phyloP scores from a whole-genome alignment of 148 eudicot species.

The Spergularia marina region DNA sequence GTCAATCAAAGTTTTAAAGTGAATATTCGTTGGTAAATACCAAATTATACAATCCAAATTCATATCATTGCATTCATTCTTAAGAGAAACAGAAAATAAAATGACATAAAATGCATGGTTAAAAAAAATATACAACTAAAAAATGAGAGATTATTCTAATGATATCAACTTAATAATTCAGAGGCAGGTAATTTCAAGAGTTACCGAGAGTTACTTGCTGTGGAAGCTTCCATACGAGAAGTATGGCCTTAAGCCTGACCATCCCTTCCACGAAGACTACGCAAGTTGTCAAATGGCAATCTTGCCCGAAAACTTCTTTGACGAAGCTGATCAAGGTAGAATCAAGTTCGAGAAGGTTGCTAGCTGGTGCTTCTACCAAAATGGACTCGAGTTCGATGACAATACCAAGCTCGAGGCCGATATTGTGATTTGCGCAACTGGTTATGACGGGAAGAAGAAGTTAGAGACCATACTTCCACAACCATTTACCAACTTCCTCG shows the following conservation, averaged over 20 bases:
- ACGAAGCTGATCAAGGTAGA: constrained; percentile 66
- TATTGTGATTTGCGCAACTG: constrained; percentile 80
- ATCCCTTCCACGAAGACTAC: constrained; percentile 87
- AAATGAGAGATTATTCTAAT: neutral
- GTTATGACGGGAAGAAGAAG: constrained; percentile 81
- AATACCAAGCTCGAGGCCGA: constrained; percentile 64
- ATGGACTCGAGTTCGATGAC: constrained; percentile 73
- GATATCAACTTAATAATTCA: constrained; percentile 18
- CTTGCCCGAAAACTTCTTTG: constrained; percentile 76
- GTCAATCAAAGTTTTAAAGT: no score
- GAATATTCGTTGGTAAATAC: no score
- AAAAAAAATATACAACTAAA: no score
- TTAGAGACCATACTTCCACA: constrained; percentile 61
- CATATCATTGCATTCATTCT: no score
- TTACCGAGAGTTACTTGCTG: constrained; percentile 66
- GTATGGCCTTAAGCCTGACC: constrained; percentile 78
- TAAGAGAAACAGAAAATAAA: no score
- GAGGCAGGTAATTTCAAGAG: constrained; percentile 54
- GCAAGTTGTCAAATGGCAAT: constrained; percentile 99
- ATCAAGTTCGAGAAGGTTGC: constrained; percentile 60
- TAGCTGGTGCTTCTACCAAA: constrained; percentile 78
- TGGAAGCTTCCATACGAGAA: constrained; percentile 71
- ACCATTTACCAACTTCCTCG: constrained; percentile 63
- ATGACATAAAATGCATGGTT: no score
- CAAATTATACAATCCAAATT: no score